phyloP scores from a whole-genome alignment of 176 grass and related monocot genomes.

The Hordeum vulgare region DNA sequence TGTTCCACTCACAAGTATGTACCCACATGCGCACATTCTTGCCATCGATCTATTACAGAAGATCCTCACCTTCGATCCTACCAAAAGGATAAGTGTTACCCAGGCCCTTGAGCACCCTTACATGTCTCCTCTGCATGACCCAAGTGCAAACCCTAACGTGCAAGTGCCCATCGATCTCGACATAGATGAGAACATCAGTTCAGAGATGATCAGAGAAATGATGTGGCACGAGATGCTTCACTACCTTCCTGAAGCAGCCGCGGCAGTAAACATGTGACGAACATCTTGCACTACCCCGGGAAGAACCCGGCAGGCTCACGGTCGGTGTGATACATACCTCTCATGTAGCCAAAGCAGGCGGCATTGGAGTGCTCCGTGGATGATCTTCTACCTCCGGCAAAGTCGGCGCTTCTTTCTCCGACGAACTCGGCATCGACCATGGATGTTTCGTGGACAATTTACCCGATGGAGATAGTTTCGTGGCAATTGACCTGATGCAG shows the following conservation, averaged over 20 bases:
- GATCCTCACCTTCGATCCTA: slow-evolving; percentile 50
- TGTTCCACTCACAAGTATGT: slow-evolving; percentile 36
- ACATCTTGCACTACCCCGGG: background rate
- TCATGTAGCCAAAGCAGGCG: too few species aligned
- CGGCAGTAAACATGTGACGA: slow-evolving; percentile 19
- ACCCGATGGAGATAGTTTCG: too few species aligned
- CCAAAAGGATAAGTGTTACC: slow-evolving; percentile 38
- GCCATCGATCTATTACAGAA: slow-evolving; percentile 53
- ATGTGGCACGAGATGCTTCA: slow-evolving; percentile 64
- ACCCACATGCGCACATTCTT: slow-evolving; percentile 39
- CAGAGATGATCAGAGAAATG: slow-evolving; percentile 51
- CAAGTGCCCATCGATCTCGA: slow-evolving; percentile 46
- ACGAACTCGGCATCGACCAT: too few species aligned
- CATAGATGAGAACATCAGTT: slow-evolving; percentile 39
- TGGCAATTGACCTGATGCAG: too few species aligned
- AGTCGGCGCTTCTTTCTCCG: too few species aligned
- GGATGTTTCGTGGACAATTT: too few species aligned
- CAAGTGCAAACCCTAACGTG: slow-evolving; percentile 37
- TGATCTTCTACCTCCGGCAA: too few species aligned
- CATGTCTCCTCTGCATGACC: slow-evolving; percentile 52
- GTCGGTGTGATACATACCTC: too few species aligned
- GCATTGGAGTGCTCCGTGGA: too few species aligned
- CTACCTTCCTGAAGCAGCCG: slow-evolving; percentile 38
- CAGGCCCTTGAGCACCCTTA: slow-evolving; percentile 52
- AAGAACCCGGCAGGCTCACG: slow-evolving; percentile 3